These are phyloP conservation scores for Kluyveromyces nonfermentans DNA, from an alignment of 805 yeast genomes.

Conservation along the genomic window DNA sequence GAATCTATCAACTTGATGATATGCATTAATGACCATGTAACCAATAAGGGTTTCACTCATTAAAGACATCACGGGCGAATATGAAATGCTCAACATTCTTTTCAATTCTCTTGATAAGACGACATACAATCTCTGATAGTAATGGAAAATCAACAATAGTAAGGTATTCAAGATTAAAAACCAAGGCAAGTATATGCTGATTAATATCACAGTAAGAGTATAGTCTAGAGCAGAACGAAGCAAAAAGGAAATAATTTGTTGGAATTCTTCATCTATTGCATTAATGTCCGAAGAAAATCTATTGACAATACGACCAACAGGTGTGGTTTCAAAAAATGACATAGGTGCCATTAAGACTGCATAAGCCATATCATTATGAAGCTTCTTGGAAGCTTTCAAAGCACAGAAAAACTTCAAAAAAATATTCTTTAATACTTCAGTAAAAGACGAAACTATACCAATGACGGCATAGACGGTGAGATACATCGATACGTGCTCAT, in stretches of 20 bases:
- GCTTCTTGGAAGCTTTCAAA: constrained; percentile 42
- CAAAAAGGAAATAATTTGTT: constrained; percentile 43
- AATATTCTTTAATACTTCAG: constrained; percentile 38
- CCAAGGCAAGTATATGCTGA: constrained; percentile 45
- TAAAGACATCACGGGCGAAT: constrained; percentile 73
- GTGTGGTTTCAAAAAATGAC: constrained; percentile 62
- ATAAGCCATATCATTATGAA: constrained; percentile 49
- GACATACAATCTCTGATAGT: constrained; percentile 63
- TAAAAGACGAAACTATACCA: constrained; percentile 44
- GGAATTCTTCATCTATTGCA: constrained; percentile 46
- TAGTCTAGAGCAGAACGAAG: constrained; percentile 38
- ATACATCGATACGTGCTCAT: constrained; percentile 36
- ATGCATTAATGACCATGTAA: constrained; percentile 70
- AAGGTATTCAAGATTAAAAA: constrained; percentile 38
- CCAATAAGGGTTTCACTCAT: constrained; percentile 77
- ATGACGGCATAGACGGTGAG: constrained; percentile 46
- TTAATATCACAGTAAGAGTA: constrained; percentile 40
- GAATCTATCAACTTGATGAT: constrained; percentile 57
- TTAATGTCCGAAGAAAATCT: constrained; percentile 56
- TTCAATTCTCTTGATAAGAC: constrained; percentile 69
- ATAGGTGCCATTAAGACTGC: constrained; percentile 51
- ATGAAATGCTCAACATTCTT: constrained; percentile 57
- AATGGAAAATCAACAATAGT: constrained; percentile 47
- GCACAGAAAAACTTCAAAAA: constrained; percentile 45
- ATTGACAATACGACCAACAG: constrained; percentile 56